Conservation (phyloP, 768 basidiomycete genomes). For the Tylopilus cervinicoccineus region DNA sequence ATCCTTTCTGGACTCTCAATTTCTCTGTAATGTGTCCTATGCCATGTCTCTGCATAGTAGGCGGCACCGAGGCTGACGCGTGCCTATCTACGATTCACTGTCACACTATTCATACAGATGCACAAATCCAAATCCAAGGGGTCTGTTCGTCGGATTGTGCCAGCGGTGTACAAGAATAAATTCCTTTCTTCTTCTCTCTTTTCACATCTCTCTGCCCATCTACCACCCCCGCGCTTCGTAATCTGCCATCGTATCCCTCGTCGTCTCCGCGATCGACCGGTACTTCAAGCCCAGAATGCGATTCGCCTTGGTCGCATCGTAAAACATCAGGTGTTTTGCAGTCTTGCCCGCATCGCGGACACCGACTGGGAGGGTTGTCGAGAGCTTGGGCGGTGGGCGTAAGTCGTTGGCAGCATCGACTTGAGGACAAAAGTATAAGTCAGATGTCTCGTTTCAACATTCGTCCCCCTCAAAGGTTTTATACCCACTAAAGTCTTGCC, state of each 20-base stretch:
- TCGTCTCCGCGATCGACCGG: conserved; percentile 36
- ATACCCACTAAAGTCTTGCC: conserved; percentile 30
- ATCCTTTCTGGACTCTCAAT: too few species aligned
- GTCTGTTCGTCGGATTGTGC: not conserved
- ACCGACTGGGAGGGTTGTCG: conserved; percentile 31
- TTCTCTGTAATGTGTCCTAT: too few species aligned
- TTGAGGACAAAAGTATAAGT: conserved; percentile 5
- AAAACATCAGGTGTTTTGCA: conserved; percentile 25
- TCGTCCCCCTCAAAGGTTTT: too few species aligned
- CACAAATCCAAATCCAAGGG: too few species aligned
- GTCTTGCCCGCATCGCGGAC: conserved; percentile 31
- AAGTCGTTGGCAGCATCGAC: conserved; percentile 38
- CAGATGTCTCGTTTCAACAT: not conserved
- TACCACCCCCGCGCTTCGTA: conserved; percentile 44
- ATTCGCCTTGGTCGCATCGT: conserved; percentile 35
- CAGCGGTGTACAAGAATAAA: not conserved
- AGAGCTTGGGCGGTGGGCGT: conserved; percentile 28
- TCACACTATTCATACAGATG: too few species aligned
- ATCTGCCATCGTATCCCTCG: conserved; percentile 40
- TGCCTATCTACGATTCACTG: too few species aligned
- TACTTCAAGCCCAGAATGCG: conserved; percentile 42
- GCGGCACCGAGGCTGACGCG: too few species aligned
- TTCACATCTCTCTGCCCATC: not conserved
- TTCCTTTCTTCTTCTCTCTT: not conserved
- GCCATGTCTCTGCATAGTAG: too few species aligned